Evolutionary conservation across 2,329 filamentous ascomycete species (phyloP).

Genomic region (Exophiala aquamarina): DNA sequence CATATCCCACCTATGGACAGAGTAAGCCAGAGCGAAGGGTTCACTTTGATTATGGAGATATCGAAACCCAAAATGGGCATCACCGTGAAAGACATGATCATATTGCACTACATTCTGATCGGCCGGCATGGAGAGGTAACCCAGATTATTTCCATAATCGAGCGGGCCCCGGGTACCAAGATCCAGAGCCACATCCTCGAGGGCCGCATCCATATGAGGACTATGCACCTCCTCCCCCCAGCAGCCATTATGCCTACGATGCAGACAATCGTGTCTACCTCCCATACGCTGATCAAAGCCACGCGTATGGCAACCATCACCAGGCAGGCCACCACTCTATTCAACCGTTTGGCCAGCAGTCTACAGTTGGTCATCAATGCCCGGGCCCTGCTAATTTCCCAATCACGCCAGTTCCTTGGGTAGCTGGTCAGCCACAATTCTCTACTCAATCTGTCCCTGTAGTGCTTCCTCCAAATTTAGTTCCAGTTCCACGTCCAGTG

Average conservation of each 20-base stretch:
- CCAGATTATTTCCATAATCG: not conserved
- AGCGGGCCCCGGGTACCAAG: not conserved
- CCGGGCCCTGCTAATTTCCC: not conserved
- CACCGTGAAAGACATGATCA: slow-evolving; percentile 12
- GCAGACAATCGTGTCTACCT: slow-evolving; percentile 8
- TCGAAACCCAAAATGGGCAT: not conserved
- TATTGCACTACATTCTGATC: not conserved
- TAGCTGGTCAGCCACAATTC: slow-evolving; percentile 1
- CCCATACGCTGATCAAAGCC: slow-evolving; percentile 6
- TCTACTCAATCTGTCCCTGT: slow-evolving; percentile 3
- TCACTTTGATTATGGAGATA: slow-evolving; percentile 22
- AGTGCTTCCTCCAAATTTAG: slow-evolving; percentile 4
- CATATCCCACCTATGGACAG: not conserved
- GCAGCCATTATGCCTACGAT: slow-evolving; percentile 12
- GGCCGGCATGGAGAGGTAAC: slow-evolving; percentile 5
- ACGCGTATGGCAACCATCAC: slow-evolving; percentile 2
- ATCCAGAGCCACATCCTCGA: not conserved
- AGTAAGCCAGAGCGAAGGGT: slow-evolving; percentile 12
- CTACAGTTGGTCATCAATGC: too few relatives aligned
- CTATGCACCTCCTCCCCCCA: slow-evolving; percentile 4
- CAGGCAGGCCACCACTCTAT: too few relatives aligned
- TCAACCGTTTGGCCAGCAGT: slow-evolving; percentile 1
- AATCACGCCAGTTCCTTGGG: not conserved
- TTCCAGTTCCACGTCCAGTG: slow-evolving; percentile 4
- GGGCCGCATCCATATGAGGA: slow-evolving; percentile 9